Conservation (phyloP, 2,329 filamentous ascomycete genomes). For the Epichloe gansuensis region DNA sequence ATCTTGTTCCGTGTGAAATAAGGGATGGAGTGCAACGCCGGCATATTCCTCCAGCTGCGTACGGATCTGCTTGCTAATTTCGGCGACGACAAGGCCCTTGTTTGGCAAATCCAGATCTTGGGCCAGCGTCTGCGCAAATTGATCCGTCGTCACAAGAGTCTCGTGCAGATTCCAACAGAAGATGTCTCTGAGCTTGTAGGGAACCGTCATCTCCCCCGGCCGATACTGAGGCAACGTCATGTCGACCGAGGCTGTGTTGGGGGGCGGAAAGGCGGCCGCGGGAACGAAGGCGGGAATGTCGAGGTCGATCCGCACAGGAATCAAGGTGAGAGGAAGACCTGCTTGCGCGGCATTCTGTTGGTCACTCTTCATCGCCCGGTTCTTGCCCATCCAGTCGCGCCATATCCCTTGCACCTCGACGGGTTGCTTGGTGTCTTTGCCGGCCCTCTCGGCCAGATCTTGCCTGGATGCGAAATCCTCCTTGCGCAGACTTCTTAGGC, state of each 20-base stretch:
- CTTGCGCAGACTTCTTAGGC: slow-evolving; percentile 67
- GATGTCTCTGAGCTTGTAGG: slow-evolving; percentile 84
- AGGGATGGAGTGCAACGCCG: slow-evolving; percentile 79
- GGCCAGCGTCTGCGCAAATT: slow-evolving; percentile 82
- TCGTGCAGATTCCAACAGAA: slow-evolving; percentile 98
- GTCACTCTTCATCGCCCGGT: slow-evolving; percentile 40
- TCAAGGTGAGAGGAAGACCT: slow-evolving; percentile 73
- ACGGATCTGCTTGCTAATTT: slow-evolving; percentile 88
- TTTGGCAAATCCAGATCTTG: slow-evolving; percentile 88
- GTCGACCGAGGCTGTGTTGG: slow-evolving; percentile 51
- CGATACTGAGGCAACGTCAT: slow-evolving; percentile 67
- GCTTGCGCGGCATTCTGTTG: slow-evolving; percentile 52
- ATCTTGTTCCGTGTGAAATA: slow-evolving; percentile 57
- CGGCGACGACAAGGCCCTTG: slow-evolving; percentile 51
- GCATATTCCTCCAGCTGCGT: slow-evolving; percentile 94
- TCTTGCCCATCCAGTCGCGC: slow-evolving; percentile 89
- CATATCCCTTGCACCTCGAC: slow-evolving; percentile 83
- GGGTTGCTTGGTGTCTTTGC: slow-evolving; percentile 67
- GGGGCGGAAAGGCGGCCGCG: slow-evolving; percentile 49
- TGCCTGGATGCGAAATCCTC: slow-evolving; percentile 54
- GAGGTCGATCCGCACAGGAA: slow-evolving; percentile 92
- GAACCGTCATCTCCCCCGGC: slow-evolving; percentile 63
- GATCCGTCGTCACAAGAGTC: slow-evolving; percentile 82
- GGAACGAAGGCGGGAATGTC: slow-evolving; percentile 72
- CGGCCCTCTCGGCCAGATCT: slow-evolving; percentile 61